Base-by-base conservation (phyloP, 371 early-diverging fungal genomes). In the Vittaforma corneae region DNA sequence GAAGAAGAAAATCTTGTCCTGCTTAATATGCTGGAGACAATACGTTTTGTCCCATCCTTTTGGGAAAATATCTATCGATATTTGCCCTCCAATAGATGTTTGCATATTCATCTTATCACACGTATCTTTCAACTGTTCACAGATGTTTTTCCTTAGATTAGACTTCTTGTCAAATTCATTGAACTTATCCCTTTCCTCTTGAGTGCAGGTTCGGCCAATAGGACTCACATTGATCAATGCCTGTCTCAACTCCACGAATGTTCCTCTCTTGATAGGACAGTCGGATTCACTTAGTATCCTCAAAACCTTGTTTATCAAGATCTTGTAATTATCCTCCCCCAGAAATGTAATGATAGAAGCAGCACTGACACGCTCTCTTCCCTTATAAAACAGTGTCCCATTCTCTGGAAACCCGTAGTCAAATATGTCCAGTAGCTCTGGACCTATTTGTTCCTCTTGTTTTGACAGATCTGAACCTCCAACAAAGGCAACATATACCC, bases 141-240 rank as follows among this genome's bases (percentile, higher is more conserved):
- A 91, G 77, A 97, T 87, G 72, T 86, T 86, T 51, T 84, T 79
- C 60, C 95, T 58, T 22, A 70, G 46, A 45, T 59, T 51, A 47
- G 77, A 33, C 66, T 81, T 80, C 67, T 88, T 82, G 81, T 98
- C 99, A 73, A 84, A 91, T 71, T 82, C 84, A 76, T 90, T 90
- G 79, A 91, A 97, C 64, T 86, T 89, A 72, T 84, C 84, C 67
- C 99, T 85, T 80, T 98, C 97, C 37, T 87, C 79, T 64, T 80
- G 82, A 75, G 83, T 80, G 86, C 96, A 96, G 83, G 90, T 92
- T 64, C 97, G 86, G 44, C 97, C 99, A 59, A 98, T 89, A 50
- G 97, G 97, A 38, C 91, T 91, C 37, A 97, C 85, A 80, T 98
- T 98, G 76, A 98, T 87, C 95, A 97, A 97, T 59, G 96, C 95